Conservation (phyloP, 106 monocot genomes). For the Dendrobium catenatum region DNA sequence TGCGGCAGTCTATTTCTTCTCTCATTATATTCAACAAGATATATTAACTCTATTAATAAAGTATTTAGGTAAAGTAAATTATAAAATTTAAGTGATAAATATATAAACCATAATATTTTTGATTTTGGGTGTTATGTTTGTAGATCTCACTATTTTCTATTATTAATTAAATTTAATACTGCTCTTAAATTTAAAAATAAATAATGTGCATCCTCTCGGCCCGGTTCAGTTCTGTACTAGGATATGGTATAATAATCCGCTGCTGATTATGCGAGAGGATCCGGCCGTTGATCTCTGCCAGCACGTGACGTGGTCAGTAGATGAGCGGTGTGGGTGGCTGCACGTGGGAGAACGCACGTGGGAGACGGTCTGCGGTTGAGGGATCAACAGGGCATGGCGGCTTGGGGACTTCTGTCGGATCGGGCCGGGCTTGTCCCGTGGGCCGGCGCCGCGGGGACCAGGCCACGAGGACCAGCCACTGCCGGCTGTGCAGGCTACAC, state of each 20-base stretch:
- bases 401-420: background rate
- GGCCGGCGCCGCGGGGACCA: conserved; percentile 6
- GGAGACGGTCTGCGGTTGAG: background rate
- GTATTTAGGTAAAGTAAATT: too few relatives aligned
- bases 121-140: too few relatives aligned
- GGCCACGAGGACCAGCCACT: background rate
- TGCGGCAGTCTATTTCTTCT: too few relatives aligned
- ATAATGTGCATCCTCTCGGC: background rate
- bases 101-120: too few relatives aligned
- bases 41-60: too few relatives aligned
- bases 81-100: too few relatives aligned
- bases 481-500: conserved; percentile 13
- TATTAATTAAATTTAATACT: background rate
- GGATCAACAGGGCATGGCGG: background rate
- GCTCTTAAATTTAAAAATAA: background rate
- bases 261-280: background rate
- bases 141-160: too few relatives aligned
- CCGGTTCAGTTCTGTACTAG: background rate
- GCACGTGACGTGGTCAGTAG: background rate
- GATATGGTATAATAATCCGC: background rate
- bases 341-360: background rate
- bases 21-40: too few relatives aligned
- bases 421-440: conserved; percentile 14
- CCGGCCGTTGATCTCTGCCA: background rate
- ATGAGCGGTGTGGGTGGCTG: background rate